Evolutionary conservation across 2,329 filamentous ascomycete species (phyloP).

Genomic region (Drechslerella coelobrocha): DNA sequence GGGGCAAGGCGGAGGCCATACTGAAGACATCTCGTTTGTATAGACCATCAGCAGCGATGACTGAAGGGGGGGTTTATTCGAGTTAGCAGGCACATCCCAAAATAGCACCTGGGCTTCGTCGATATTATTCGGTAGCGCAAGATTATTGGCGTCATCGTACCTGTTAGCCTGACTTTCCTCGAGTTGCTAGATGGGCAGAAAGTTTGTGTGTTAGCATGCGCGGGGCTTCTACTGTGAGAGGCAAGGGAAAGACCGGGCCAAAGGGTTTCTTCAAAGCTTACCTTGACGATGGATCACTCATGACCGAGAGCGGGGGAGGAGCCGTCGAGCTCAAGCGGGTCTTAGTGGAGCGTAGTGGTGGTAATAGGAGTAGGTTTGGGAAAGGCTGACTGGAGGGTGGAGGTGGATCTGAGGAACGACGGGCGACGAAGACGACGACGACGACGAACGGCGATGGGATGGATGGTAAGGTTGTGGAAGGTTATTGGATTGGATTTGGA

Average conservation of each 20-base stretch:
- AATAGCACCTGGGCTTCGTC: not conserved
- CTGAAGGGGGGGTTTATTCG: constrained; percentile 61
- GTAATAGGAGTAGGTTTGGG: not conserved
- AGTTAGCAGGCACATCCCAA: constrained; percentile 10
- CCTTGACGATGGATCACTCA: constrained; percentile 50
- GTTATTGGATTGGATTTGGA: not conserved
- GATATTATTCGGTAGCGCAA: not conserved
- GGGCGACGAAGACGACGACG: not conserved
- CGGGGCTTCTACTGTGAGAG: constrained; percentile 22
- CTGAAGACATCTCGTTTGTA: constrained; percentile 99
- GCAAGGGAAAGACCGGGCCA: constrained; percentile 11
- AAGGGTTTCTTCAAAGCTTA: constrained; percentile 21
- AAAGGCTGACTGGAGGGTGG: not conserved
- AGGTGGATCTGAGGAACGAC: constrained; percentile 3
- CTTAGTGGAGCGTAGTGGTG: not conserved
- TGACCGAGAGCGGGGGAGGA: constrained; percentile 47
- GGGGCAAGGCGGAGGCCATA: constrained; percentile 65
- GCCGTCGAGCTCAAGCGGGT: constrained; percentile 27
- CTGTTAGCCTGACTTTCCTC: constrained; percentile 50
- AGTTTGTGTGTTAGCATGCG: constrained; percentile 47
- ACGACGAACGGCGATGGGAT: not conserved
- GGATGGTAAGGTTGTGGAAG: constrained; percentile 2
- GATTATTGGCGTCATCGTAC: constrained; percentile 11
- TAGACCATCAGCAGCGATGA: constrained; percentile 96
- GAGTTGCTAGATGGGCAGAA: constrained; percentile 39